These are phyloP conservation scores for Botrytis medusae DNA, from an alignment of 2,329 filamentous ascomycete genomes.

Conservation along the genomic window DNA sequence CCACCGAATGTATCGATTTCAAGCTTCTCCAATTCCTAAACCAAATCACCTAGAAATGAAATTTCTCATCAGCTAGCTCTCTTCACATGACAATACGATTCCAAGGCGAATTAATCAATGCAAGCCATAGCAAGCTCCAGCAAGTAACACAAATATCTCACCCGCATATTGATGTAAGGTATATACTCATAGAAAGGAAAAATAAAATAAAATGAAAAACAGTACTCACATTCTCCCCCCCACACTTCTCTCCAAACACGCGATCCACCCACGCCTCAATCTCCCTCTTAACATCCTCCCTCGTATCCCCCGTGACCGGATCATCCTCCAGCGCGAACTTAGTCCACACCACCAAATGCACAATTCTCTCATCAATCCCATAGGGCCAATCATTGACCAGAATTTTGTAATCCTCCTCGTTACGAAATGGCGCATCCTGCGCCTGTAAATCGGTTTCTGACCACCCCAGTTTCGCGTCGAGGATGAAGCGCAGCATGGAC, in stretches of 20 bases:
- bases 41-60: slow-evolving; percentile 59
- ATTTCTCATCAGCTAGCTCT: slow-evolving; percentile 10
- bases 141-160: neutral
- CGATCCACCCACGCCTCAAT: slow-evolving; percentile 70
- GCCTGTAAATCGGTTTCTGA: slow-evolving; percentile 44
- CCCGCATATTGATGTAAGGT: neutral
- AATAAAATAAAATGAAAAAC: neutral
- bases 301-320: slow-evolving; percentile 57
- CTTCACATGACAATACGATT: neutral
- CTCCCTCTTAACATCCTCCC: slow-evolving; percentile 57
- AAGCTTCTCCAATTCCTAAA: slow-evolving; percentile 87
- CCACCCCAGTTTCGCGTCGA: slow-evolving; percentile 72
- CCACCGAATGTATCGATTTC: slow-evolving; percentile 82
- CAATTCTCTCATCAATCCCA: slow-evolving; percentile 72
- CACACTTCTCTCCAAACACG: slow-evolving; percentile 60
- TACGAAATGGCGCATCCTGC: slow-evolving; percentile 37
- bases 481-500: slow-evolving; percentile 74
- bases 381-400: slow-evolving; percentile 95
- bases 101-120: neutral
- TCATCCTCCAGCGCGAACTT: slow-evolving; percentile 81
- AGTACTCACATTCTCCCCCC: slow-evolving; percentile 52
- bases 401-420: slow-evolving; percentile 62
- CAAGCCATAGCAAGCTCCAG: neutral
- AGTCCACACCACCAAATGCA: slow-evolving; percentile 89
- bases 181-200: neutral